Evolutionary conservation across 305 asterid genomes (phyloP).

Genomic region (Fraxinus albicans): DNA sequence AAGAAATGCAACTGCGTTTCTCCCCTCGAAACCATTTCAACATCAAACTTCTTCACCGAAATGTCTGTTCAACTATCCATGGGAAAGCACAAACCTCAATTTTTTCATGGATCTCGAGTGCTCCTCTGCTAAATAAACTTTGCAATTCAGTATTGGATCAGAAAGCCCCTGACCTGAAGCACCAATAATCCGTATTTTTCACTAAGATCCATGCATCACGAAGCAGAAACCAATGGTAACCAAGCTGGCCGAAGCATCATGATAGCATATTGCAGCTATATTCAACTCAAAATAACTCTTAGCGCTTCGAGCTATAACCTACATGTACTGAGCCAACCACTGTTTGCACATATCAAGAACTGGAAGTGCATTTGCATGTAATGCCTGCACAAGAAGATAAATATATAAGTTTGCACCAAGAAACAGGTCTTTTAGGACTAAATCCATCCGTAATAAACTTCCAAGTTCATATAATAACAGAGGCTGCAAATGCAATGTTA

Average conservation of each 20-base stretch:
- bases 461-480: not conserved
- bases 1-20: slow-evolving; percentile 5
- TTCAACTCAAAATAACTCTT: slow-evolving; percentile 26
- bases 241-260: slow-evolving; percentile 4
- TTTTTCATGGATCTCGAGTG: not conserved
- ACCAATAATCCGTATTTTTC: slow-evolving; percentile 6
- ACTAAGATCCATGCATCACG: slow-evolving; percentile 13
- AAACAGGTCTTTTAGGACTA: not conserved
- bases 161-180: slow-evolving; percentile 12
- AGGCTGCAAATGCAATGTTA: not conserved
- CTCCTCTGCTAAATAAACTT: not conserved
- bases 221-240: not conserved
- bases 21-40: not conserved
- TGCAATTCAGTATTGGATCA: not conserved
- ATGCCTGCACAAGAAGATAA: slow-evolving; percentile 56
- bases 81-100: not conserved
- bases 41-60: slow-evolving; percentile 12
- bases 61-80: not conserved
- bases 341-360: slow-evolving; percentile 99
- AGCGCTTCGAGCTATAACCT: slow-evolving; percentile 24
- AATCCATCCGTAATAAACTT: not conserved
- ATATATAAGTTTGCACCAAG: not conserved
- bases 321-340: slow-evolving; percentile 96
- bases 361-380: slow-evolving; percentile 95
- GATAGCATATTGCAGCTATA: slow-evolving; percentile 15